Evolutionary conservation across 495 filamentous ascomycete genomes (phyloP).

Genomic region (Pyrenopolyporus hunteri): DNA sequence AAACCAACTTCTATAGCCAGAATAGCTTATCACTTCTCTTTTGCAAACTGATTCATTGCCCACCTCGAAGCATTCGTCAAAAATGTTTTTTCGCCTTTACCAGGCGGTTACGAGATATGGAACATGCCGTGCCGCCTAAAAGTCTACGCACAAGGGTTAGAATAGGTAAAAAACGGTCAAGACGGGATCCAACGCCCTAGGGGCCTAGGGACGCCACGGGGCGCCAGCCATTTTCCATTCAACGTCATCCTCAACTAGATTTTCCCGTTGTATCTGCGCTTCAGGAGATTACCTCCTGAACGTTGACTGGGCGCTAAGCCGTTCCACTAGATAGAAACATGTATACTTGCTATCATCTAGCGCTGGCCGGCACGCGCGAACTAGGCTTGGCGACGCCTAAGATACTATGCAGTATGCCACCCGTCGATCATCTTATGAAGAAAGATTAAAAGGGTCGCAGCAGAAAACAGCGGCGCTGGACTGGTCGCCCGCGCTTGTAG

Average conservation of each 20-base stretch:
- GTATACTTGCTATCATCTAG: not conserved
- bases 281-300: too few relatives aligned
- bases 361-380: slow-evolving; percentile 15
- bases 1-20: slow-evolving; percentile 10
- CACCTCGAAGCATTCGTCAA: not conserved
- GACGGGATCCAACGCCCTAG: slow-evolving; percentile 2
- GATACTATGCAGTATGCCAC: slow-evolving; percentile 9
- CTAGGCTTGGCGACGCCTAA: slow-evolving; percentile 3
- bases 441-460: slow-evolving; percentile 25
- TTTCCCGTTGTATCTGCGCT: too few relatives aligned
- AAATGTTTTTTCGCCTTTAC: slow-evolving; percentile 5
- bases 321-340: not conserved
- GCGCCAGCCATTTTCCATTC: slow-evolving; percentile 9
- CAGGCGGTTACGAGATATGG: too few relatives aligned
- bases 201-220: slow-evolving; percentile 15
- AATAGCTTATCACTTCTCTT: slow-evolving; percentile 11
- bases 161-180: too few relatives aligned
- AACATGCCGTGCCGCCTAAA: too few relatives aligned
- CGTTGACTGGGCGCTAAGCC: too few relatives aligned
- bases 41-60: not conserved
- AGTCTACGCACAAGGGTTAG: too few relatives aligned
- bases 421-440: slow-evolving; percentile 15
- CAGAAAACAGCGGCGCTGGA: slow-evolving; percentile 28
- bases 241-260: slow-evolving; percentile 23
- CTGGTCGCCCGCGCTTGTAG: slow-evolving; percentile 13